Base-by-base conservation (phyloP, 306 rosid species). In the Gastrolobium villosum region DNA sequence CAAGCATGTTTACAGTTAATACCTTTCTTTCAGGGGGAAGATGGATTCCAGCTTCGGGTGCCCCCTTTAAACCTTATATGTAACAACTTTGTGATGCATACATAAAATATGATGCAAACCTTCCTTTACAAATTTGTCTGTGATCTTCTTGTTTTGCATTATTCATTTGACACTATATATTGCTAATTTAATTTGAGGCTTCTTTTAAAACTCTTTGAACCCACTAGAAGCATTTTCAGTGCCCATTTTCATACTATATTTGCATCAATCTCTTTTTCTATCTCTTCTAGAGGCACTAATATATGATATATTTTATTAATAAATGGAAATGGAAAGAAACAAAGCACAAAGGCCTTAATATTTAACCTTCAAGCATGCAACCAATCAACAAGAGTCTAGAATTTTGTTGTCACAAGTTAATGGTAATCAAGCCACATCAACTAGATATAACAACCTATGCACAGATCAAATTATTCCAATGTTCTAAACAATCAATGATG, bases 41-140 rank as follows among this genome's bases (percentile, higher is more conserved):
- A 34, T 93, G 96, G 98, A 87, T 94, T 75, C 59, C 87, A 3
- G 75, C 78, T 3, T 79, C 85, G 3, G 70, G 71, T 35, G 75
- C 87, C 10, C 81, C 92, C 5, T 76, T 79, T 75, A 80, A 82
- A 31, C 20, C 84, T 1, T 43, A 69, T 28, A 52, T 90, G 9
- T 89, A 86, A 91, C 26, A 48, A 59, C 46, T 65, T 55, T 54
- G 39, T 32, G 26, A 48, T n/a, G 9, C 5, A 37, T 31, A 48
- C n/a, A 40, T 15, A 15, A 8, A 2, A 9, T 3, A 35, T 35
- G 44, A 49, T 40, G 55, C 50, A 72, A 59, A 41, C 32, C 40
- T 67, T 66, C 7, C 36, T 36, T 26, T 65, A 43, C 10, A 44
- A 15, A 71, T 5, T 63, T 56, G 13, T 48, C 1, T 49, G 64